Evolutionary conservation across 371 early-diverging fungal species (phyloP), one percentile per base, ranked within the genome.

Genomic region (Smittium culicis): DNA sequence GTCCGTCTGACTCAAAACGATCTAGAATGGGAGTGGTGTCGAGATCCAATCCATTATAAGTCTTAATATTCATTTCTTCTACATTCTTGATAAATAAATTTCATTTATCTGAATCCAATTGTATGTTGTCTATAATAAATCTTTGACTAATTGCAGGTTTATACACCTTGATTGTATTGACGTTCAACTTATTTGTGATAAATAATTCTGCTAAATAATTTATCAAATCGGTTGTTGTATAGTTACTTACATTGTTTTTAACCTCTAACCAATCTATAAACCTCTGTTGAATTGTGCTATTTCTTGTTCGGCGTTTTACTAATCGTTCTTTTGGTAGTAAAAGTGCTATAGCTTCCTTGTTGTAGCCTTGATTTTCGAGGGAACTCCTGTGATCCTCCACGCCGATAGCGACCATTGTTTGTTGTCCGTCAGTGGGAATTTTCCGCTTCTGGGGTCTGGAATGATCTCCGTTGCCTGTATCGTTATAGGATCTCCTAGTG

Each of bases 21-120:
- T 54, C 54, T 54, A 54, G 17, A 54, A 54, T 54, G 17, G 17
- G 17, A 17, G 17, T 54, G 17, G n/a, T 54, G 54, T 54, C n/a
- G n/a, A 17, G n/a, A 54, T 54, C n/a, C n/a, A 54, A 17, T 17
- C n/a, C n/a, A 54, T 17, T 54, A n/a, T 17, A 54, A 54, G 17
- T 54, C 54, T 54, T 54, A 54, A 54, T 17, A n/a, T n/a, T 54
- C n/a, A 54, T 17, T 54, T 54, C 54, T n/a, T 54, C n/a, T n/a
- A 54, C n/a, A n/a, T 17, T 54, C 54, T 54, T 54, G 17, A n/a
- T 54, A 54, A 54, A 54, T n/a, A 17, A 17, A n/a, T 54, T 54
- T 54, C 17, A 54, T 17, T 17, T 54, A 17, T 54, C n/a, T 17
- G 17, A n/a, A 17, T 54, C 54, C 54, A 17, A 17, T 54, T 17